phyloP scores from a whole-genome alignment of 805 yeast genomes.

The Yarrowia sp. region DNA sequence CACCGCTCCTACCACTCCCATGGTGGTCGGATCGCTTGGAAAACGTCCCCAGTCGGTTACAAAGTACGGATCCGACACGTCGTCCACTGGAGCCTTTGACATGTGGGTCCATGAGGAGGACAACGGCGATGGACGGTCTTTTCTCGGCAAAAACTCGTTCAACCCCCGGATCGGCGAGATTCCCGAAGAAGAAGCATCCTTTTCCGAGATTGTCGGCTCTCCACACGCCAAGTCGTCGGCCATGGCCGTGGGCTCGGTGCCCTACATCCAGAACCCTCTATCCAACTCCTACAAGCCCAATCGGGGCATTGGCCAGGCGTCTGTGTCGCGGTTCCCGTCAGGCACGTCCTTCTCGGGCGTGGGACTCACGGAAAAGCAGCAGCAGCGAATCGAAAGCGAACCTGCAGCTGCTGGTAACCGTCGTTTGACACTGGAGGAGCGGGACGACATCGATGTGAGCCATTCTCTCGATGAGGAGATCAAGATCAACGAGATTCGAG shows the following conservation, averaged over 20 bases:
- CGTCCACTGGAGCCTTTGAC: conserved; percentile 19
- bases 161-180: conserved; percentile 31
- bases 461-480: conserved; percentile 37
- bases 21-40: conserved; percentile 32
- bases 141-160: conserved; percentile 26
- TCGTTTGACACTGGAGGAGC: conserved; percentile 14
- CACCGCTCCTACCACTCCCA: conserved; percentile 14
- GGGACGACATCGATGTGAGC: conserved; percentile 27
- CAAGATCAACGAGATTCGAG: conserved; percentile 30
- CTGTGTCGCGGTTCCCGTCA: conserved; percentile 7
- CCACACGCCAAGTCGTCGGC: conserved; percentile 30
- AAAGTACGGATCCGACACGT: conserved; percentile 18
- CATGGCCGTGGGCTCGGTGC: conserved; percentile 27
- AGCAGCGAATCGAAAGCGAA: conserved; percentile 27
- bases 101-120: conserved; percentile 39
- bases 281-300: conserved; percentile 39
- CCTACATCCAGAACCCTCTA: conserved; percentile 30
- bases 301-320: background rate
- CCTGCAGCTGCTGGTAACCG: conserved; percentile 22
- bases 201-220: conserved; percentile 27
- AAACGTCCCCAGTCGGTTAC: conserved; percentile 6
- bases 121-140: conserved; percentile 4
- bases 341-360: conserved; percentile 36
- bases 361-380: conserved; percentile 34
- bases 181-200: conserved; percentile 20